Conservation (phyloP, 1,139 yeast species). For the Cylindricascospora bacillispora region DNA sequence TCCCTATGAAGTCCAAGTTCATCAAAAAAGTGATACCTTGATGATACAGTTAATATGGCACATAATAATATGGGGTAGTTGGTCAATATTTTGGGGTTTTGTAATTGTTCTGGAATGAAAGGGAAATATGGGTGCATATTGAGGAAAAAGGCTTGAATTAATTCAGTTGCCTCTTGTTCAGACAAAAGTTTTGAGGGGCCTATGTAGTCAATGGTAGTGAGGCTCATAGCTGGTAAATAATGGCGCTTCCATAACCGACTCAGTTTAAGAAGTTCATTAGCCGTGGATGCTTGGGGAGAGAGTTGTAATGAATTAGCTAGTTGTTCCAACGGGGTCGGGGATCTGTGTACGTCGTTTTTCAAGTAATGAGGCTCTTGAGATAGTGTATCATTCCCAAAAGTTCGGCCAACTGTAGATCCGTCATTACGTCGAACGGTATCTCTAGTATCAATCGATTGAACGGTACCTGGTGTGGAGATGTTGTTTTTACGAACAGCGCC, state of each 20-base stretch:
- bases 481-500: slow-evolving; percentile 33
- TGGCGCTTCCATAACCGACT: background rate
- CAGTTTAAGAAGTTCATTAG: background rate
- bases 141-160: slow-evolving; percentile 55
- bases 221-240: slow-evolving; percentile 1
- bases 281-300: background rate
- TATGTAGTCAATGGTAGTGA: slow-evolving; percentile 40
- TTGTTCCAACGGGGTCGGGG: too few species aligned
- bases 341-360: background rate
- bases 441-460: background rate
- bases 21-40: slow-evolving; percentile 56
- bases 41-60: slow-evolving; percentile 65
- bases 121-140: slow-evolving; percentile 89
- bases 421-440: background rate
- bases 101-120: slow-evolving; percentile 64
- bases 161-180: slow-evolving; percentile 50
- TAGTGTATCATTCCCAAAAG: background rate
- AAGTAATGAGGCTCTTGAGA: too few species aligned
- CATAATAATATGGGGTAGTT: slow-evolving; percentile 73
- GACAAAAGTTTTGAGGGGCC: slow-evolving; percentile 49
- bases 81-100: slow-evolving; percentile 50
- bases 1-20: slow-evolving; percentile 24
- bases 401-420: background rate
- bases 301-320: background rate
- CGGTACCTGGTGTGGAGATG: slow-evolving; percentile 34